These are phyloP conservation scores for Plenodomus tracheiphilus DNA, from an alignment of 2,329 filamentous ascomycete genomes.

Conservation along the genomic window DNA sequence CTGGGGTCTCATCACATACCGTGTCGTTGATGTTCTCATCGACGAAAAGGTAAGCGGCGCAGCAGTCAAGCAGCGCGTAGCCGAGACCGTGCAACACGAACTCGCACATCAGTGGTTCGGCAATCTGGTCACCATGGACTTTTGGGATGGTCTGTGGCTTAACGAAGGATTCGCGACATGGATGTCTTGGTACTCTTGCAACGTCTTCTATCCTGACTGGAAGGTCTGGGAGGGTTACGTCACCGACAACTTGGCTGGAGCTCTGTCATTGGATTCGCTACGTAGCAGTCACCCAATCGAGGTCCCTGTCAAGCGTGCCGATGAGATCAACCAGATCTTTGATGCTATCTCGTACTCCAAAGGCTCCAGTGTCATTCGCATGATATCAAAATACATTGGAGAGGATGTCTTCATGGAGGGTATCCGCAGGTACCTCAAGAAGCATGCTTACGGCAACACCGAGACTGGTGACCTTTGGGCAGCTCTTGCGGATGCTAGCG, in stretches of 20 bases:
- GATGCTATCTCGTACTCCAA: slow-evolving; percentile 98
- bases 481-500: slow-evolving; percentile 82
- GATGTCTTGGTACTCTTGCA: slow-evolving; percentile 94
- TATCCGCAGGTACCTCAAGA: slow-evolving; percentile 87
- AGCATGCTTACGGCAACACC: slow-evolving; percentile 96
- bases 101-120: slow-evolving; percentile 98
- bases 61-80: slow-evolving; percentile 86
- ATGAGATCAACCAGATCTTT: slow-evolving; percentile 98
- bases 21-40: slow-evolving; percentile 85
- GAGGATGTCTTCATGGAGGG: slow-evolving; percentile 93
- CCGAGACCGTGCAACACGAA: slow-evolving; percentile 95
- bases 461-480: slow-evolving; percentile 89
- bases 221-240: slow-evolving; percentile 97
- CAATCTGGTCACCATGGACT: slow-evolving; percentile 97
- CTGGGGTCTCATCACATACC: slow-evolving; percentile 94
- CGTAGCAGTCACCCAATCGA: slow-evolving; percentile 96
- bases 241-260: slow-evolving; percentile 86
- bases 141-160: slow-evolving; percentile 96
- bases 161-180: slow-evolving; percentile 92
- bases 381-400: slow-evolving; percentile 94
- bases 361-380: slow-evolving; percentile 91
- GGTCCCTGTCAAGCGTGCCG: slow-evolving; percentile 90
- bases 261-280: slow-evolving; percentile 83
- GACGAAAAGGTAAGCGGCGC: slow-evolving; percentile 92
- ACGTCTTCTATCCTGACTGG: slow-evolving; percentile 96